These are phyloP conservation scores for Plasmodium vivax DNA, from an alignment of 169 alveolate genomes.

Conservation along the genomic window DNA sequence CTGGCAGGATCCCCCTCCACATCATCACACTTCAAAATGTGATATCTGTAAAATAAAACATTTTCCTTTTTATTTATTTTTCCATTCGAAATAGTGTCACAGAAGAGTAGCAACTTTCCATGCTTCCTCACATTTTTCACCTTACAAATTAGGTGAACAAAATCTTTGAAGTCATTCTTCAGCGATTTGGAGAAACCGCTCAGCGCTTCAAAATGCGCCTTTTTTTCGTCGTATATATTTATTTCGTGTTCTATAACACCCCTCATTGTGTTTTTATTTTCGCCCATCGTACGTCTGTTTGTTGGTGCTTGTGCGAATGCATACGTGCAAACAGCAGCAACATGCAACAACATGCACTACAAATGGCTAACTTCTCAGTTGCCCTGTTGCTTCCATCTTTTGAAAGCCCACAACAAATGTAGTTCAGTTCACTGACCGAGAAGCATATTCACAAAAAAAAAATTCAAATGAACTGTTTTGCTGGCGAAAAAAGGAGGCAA, in stretches of 20 bases:
- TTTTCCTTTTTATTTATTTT: background rate
- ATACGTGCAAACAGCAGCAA: background rate
- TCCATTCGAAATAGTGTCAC: conserved; percentile 32
- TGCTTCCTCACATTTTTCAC: conserved; percentile 72
- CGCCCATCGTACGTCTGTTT: background rate
- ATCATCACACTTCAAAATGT: background rate
- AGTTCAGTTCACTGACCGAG: background rate
- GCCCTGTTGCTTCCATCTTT: background rate
- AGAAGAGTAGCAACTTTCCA: conserved; percentile 42
- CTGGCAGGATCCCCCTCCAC: background rate
- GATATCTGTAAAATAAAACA: conserved; percentile 31
- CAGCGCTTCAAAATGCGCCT: conserved; percentile 4
- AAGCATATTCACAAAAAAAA: background rate
- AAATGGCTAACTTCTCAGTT: background rate
- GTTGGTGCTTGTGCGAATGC: background rate
- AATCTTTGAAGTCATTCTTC: conserved; percentile 3
- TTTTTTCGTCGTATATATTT: conserved; percentile 23
- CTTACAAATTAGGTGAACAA: conserved; percentile 68
- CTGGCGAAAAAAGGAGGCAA: background rate
- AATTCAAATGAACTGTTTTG: background rate
- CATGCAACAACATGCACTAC: background rate
- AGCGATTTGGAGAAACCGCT: background rate
- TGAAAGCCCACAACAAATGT: background rate
- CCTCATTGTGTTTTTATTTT: background rate
- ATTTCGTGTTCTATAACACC: conserved; percentile 25